Base-by-base conservation (phyloP, 2,329 filamentous ascomycete species). In the Arthrobotrys iridis region DNA sequence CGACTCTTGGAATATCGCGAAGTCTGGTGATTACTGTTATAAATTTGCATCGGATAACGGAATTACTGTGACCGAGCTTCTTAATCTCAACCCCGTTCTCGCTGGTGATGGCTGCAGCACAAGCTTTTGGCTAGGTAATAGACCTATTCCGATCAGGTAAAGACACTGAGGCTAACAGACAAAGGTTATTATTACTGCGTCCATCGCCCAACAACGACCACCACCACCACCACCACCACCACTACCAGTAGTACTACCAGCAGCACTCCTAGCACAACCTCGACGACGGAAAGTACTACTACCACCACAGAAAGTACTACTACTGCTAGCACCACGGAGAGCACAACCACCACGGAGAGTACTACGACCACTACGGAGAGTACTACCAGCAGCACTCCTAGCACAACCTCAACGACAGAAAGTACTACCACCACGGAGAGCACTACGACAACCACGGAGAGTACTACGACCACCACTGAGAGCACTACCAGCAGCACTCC, bases 161-260 rank as follows among this genome's bases (percentile, higher is more conserved):
- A 18, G 6, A 13, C 4, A 33, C 10, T 2, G 5, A 33, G n/a
- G 13, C 46, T 50, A 8, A 50, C n/a, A 18, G 10, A 50, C 3
- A 18, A 50, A 50, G 48, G 37, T 6, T 63, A 71, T 15, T 46
- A 57, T n/a, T 71, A 71, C 20, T 71, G 58, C 24, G 8, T 40
- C 11, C 33, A 63, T 11, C 43, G 28, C 24, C 26, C 58, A 8
- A 18, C 40, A 13, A 55, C 22, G 6, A 20, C 15, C 4, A 66
- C 30, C 10, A 55, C 48, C 2, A 43, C 46, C 1, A 43, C 46
- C 2, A 55, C 33, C 4, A 33, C 62, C 4, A 43, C 45, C 13
- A 11, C 48, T 20, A 35, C 24, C n/a, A 64, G 45, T 7, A 57
- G 22, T 45, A 28, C 37, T 18, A 24, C 18, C n/a, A 20, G 22